Conservation (phyloP, 2,329 filamentous ascomycete genomes). For the Penicillium digitatum region DNA sequence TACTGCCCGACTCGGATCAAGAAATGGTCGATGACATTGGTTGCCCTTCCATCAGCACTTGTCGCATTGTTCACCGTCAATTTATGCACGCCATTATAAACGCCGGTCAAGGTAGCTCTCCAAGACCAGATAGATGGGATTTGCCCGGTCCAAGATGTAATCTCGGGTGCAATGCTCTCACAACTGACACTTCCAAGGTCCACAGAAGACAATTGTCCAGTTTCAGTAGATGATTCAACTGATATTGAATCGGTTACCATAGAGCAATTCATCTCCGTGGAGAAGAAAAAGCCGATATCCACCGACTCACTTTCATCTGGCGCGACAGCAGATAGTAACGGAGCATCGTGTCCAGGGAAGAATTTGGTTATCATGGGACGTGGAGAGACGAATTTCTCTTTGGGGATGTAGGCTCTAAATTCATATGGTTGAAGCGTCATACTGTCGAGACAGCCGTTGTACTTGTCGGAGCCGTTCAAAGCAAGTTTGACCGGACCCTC, state of each 20-base stretch:
- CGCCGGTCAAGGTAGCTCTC: conserved; percentile 51
- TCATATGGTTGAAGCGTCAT: conserved; percentile 55
- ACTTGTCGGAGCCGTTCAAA: conserved; percentile 46
- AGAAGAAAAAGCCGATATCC: conserved; percentile 56
- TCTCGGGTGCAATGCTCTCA: conserved; percentile 34
- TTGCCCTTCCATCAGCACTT: conserved; percentile 43
- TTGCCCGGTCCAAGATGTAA: conserved; percentile 46
- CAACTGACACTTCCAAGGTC: conserved; percentile 48
- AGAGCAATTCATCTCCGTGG: conserved; percentile 59
- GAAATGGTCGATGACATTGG: conserved; percentile 57
- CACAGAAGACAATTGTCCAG: conserved; percentile 43
- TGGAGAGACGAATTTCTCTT: conserved; percentile 48
- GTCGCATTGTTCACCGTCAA: conserved; percentile 56
- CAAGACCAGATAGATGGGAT: conserved; percentile 55
- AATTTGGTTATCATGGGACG: conserved; percentile 59
- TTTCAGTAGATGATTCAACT: conserved; percentile 53
- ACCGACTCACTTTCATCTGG: conserved; percentile 44
- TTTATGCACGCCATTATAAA: conserved; percentile 59
- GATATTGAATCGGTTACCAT: conserved; percentile 49
- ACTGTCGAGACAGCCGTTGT: conserved; percentile 54
- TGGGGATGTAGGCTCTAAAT: conserved; percentile 59
- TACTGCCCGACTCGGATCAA: conserved; percentile 56
- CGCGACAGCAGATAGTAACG: conserved; percentile 49
- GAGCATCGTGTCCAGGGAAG: conserved; percentile 58
- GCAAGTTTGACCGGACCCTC: conserved; percentile 46